Percentiles rank a stretch among this genome's conserved stretches.
Evolutionary conservation across 1,284 basidiomycete genomes (phyloP).

Genomic region (Leccinum griseonigrum): DNA sequence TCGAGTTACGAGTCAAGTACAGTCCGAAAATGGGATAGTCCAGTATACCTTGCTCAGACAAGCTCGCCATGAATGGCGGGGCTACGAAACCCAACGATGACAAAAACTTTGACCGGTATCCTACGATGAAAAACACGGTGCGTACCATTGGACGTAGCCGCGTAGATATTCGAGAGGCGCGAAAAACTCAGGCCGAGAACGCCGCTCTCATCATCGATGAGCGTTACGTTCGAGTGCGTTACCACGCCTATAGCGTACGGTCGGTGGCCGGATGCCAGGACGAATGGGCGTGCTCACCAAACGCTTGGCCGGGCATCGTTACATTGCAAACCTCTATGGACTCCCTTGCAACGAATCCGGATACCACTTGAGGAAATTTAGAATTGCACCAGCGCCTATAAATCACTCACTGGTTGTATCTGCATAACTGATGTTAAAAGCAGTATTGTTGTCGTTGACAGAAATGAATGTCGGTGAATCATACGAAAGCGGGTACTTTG

Average conservation of each 20-base stretch:
- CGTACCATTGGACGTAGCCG: slow-evolving; percentile 50
- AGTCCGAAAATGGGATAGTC: slow-evolving; percentile 74
- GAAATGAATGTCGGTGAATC: slow-evolving; percentile 60
- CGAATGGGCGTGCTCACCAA: slow-evolving; percentile 49
- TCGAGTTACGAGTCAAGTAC: slow-evolving; percentile 54
- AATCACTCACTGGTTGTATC: slow-evolving; percentile 56
- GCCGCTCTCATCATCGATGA: slow-evolving; percentile 64
- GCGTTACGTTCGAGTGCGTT: slow-evolving; percentile 57
- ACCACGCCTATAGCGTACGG: slow-evolving; percentile 46
- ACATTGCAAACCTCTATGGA: slow-evolving; percentile 57
- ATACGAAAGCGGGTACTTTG: slow-evolving; percentile 65
- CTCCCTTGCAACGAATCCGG: slow-evolving; percentile 69
- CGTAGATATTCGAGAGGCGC: slow-evolving; percentile 60
- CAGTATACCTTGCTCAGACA: slow-evolving; percentile 61
- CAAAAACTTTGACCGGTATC: background rate
- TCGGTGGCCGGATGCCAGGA: slow-evolving; percentile 1
- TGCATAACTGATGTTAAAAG: slow-evolving; percentile 58
- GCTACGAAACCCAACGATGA: slow-evolving; percentile 38
- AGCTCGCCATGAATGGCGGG: slow-evolving; percentile 59
- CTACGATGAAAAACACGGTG: slow-evolving; percentile 2
- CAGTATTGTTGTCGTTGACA: slow-evolving; percentile 58
- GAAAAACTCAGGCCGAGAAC: slow-evolving; percentile 73
- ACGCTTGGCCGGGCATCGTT: slow-evolving; percentile 55
- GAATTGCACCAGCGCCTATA: background rate
- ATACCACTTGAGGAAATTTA: slow-evolving; percentile 43